Base-by-base conservation (phyloP, 805 yeast species). In the Yamadazyma kitorensis region DNA sequence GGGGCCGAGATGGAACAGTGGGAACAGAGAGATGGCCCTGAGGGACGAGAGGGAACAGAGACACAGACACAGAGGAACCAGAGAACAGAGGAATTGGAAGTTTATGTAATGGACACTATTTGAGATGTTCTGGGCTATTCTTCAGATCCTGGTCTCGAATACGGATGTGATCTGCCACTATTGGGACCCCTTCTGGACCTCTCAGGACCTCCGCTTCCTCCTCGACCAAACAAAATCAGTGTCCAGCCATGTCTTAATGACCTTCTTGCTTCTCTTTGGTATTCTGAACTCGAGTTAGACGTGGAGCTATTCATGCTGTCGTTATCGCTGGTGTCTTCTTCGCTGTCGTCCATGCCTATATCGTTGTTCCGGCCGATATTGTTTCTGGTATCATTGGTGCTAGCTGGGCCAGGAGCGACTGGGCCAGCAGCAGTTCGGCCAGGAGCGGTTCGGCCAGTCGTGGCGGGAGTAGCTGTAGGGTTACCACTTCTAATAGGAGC, bases 151-250 rank as follows among this genome's bases (percentile, higher is more conserved):
- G 47, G 48, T 31, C 52, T 43, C 2, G 42, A 34, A 29, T 53
- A 51, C 4, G 56, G 57, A 40, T 51, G 57, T 6, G 48, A 30
- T 33, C 57, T 41, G 6, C 45, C 47, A 13, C 18, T 33, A n/a
- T 31, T 37, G n/a, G n/a, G n/a, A 15, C 31, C 31, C 34, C 51
- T 34, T 16, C 45, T 36, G 2, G 51, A 36, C 30, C 54, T 39
- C 24, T 47, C 53, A 1, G 54, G 51, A 2, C 56, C 52, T 2
- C 52, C 48, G n/a, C n/a, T n/a, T n/a, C n/a, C n/a, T n/a, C 37
- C 33, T 17, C 36, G 25, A 27, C 27, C 16, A 22, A 22, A 26
- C 20, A 29, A 17, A 24, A 31, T 23, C 23, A 29, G 34, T 7
- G 22, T 7, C 22, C 22, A 20, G 6, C 26, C 26, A 6, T 9